phyloP scores from a whole-genome alignment of 2,329 filamentous ascomycete genomes.

The Cladophialophora exuberans region DNA sequence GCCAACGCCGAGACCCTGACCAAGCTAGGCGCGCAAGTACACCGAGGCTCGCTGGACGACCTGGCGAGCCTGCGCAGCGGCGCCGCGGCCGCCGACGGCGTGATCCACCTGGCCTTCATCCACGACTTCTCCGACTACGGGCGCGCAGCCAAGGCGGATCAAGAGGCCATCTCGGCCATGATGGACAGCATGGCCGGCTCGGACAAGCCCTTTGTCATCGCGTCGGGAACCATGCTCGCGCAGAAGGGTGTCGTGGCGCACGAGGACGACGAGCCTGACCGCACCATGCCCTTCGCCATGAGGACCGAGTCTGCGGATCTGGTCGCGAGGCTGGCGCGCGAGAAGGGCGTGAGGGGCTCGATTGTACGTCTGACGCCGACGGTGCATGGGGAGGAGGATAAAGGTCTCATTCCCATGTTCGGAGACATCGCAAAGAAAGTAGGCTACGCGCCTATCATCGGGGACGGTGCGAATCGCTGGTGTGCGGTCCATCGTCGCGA shows the following conservation, averaged over 20 bases:
- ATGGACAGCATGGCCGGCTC: constrained; percentile 39
- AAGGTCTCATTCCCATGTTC: constrained; percentile 38
- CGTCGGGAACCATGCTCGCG: constrained; percentile 42
- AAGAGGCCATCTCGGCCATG: constrained; percentile 43
- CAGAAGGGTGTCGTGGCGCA: constrained; percentile 33
- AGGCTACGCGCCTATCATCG: constrained; percentile 41
- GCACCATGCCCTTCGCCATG: constrained; percentile 18
- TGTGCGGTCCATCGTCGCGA: constrained; percentile 44
- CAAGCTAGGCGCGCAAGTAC: constrained; percentile 39
- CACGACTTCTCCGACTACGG: constrained; percentile 45
- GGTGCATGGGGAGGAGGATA: constrained; percentile 42
- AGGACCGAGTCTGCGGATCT: constrained; percentile 34
- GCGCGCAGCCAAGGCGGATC: constrained; percentile 37
- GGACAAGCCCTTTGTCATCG: constrained; percentile 42
- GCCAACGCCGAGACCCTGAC: constrained; percentile 36
- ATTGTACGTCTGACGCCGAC: constrained; percentile 46
- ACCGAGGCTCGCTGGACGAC: constrained; percentile 43
- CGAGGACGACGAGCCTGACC: constrained; percentile 37
- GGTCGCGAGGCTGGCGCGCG: constrained; percentile 32
- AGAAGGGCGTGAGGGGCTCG: constrained; percentile 39
- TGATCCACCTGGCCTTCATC: constrained; percentile 49
- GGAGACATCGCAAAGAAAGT: constrained; percentile 36
- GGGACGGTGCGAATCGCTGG: constrained; percentile 43
- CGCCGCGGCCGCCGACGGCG: constrained; percentile 41
- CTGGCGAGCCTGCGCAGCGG: constrained; percentile 39